phyloP scores from a whole-genome alignment of 176 grass and related monocot genomes.

The Poa pratensis region DNA sequence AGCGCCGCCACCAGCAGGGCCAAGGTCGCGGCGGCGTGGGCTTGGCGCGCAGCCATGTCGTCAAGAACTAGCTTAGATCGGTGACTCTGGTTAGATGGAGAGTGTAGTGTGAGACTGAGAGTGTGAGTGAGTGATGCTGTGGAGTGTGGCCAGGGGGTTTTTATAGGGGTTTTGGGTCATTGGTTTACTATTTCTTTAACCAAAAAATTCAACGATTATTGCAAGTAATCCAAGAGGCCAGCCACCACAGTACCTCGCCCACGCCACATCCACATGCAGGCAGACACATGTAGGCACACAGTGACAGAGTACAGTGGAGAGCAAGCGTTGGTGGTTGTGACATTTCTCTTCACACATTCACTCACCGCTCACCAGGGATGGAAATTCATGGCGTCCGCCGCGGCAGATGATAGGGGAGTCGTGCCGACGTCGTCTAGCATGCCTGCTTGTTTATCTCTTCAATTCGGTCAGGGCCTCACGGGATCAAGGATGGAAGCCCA shows the following conservation, averaged over 20 bases:
- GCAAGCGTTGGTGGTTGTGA: background rate
- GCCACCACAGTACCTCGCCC: background rate
- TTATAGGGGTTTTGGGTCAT: slow-evolving; percentile 9
- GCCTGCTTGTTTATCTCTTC: background rate
- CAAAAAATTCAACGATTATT: background rate
- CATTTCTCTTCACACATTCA: slow-evolving; percentile 11
- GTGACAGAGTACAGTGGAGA: background rate
- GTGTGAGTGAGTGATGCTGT: background rate
- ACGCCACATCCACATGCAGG: background rate
- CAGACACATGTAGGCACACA: background rate
- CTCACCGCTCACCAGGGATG: background rate
- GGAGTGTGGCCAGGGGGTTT: background rate
- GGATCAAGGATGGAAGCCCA: background rate
- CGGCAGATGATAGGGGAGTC: background rate
- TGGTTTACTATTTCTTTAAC: background rate
- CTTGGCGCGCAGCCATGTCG: slow-evolving; percentile 23
- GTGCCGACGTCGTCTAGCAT: background rate
- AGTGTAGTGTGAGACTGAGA: background rate
- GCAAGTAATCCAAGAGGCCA: background rate
- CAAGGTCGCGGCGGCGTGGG: slow-evolving; percentile 4
- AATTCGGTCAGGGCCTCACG: background rate
- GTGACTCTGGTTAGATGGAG: background rate
- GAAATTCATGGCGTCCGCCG: slow-evolving; percentile 4
- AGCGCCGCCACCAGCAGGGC: slow-evolving; percentile 33
- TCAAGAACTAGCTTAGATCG: background rate